A percentile compares a stretch with the other conserved stretches of the same genome.
These are phyloP conservation scores for Plasmodium gallinaceum DNA, from an alignment of 169 alveolate genomes.

Conservation along the genomic window DNA sequence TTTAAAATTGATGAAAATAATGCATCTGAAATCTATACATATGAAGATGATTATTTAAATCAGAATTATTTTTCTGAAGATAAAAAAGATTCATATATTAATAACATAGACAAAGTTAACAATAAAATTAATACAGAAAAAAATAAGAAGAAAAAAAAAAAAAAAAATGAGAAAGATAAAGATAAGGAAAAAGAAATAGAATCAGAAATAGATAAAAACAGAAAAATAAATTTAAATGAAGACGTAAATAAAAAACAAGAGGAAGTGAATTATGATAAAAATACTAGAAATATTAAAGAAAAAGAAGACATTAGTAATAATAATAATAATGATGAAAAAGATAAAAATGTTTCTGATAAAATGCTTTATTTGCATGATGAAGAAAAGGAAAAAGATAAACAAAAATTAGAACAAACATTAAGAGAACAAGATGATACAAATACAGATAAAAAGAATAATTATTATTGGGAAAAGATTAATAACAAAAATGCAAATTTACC, in stretches of 20 bases:
- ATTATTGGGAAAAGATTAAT: not conserved
- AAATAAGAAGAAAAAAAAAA: conserved; percentile 8
- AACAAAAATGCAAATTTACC: too few relatives aligned
- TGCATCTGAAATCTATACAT: not conserved
- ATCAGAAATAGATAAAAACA: too few relatives aligned
- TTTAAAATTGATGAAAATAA: conserved; percentile 27
- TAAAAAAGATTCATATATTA: not conserved
- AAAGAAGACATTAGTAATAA: too few relatives aligned
- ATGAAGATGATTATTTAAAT: too few relatives aligned
- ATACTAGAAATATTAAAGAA: too few relatives aligned
- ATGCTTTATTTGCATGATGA: too few relatives aligned
- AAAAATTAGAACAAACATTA: not conserved
- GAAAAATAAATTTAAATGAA: too few relatives aligned
- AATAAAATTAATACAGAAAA: not conserved
- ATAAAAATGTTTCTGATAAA: too few relatives aligned
- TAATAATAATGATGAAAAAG: too few relatives aligned
- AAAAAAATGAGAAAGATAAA: conserved; percentile 5
- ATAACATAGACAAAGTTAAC: not conserved
- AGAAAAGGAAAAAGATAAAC: not conserved
- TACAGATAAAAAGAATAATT: not conserved
- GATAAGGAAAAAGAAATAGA: not conserved
- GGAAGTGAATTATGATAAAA: too few relatives aligned
- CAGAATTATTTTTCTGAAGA: not conserved
- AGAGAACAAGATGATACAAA: not conserved
- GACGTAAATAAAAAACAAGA: too few relatives aligned